These are phyloP conservation scores for Amoebophrya sp. DNA, from an alignment of 169 alveolate genomes.

Conservation along the genomic window DNA sequence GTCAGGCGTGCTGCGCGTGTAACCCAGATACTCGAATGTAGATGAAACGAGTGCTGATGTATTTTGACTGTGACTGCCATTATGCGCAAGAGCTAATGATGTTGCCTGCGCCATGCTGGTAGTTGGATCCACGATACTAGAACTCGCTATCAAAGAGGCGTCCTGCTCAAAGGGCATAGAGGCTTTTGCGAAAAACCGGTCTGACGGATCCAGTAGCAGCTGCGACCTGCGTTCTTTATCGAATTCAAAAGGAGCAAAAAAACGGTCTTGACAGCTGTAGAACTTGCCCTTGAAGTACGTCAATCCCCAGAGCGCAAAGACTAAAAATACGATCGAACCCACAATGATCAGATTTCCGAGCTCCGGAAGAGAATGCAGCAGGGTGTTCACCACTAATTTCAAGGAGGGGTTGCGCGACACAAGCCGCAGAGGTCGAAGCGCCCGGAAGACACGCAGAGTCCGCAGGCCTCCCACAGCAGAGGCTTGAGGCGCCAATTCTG, in stretches of 20 bases:
- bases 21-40: too few relatives aligned
- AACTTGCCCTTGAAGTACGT: conserved; percentile 58
- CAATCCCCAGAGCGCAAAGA: conserved; percentile 68
- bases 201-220: not conserved
- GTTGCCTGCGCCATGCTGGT: too few relatives aligned
- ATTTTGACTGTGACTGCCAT: too few relatives aligned
- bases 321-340: conserved; percentile 55
- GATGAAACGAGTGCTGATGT: too few relatives aligned
- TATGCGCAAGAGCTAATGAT: too few relatives aligned
- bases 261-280: conserved; percentile 51
- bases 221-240: not conserved
- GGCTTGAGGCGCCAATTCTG: not conserved
- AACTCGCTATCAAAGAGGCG: too few relatives aligned
- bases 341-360: conserved; percentile 61
- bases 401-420: conserved; percentile 57
- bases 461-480: not conserved
- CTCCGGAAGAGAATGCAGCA: conserved; percentile 59
- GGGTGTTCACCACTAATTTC: conserved; percentile 59
- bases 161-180: not conserved
- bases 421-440: conserved; percentile 63
- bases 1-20: not conserved
- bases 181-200: not conserved
- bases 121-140: too few relatives aligned
- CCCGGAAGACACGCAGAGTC: conserved; percentile 60
- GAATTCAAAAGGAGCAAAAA: not conserved